These are phyloP conservation scores for Lagenidium sp. DNA, from an alignment of 352 stramenopile genomes.

Conservation along the genomic window DNA sequence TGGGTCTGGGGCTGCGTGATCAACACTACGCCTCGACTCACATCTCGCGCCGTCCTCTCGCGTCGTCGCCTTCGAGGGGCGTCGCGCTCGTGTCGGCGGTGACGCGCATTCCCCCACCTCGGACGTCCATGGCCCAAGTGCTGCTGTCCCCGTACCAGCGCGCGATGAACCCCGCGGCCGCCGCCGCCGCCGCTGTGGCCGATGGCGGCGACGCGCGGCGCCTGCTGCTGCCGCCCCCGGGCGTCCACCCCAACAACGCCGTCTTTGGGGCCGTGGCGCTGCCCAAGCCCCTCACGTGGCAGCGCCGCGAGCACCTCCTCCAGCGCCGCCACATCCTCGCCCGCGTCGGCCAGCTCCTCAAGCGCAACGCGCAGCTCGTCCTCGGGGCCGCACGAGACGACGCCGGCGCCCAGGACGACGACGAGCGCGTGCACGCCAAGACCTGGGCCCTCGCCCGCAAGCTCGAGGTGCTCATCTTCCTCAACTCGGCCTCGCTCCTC, in stretches of 20 bases:
- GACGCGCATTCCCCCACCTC: too few species aligned
- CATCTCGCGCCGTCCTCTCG: neutral
- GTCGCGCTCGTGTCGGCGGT: too few species aligned
- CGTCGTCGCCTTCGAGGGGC: neutral
- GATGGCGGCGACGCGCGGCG: conserved; percentile 2
- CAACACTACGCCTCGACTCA: neutral
- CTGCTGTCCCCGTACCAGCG: neutral
- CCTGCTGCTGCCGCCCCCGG: conserved; percentile 39
- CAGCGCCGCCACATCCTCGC: conserved; percentile 63
- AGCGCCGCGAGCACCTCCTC: conserved; percentile 57
- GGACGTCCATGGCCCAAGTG: too few species aligned
- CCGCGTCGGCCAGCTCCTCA: conserved; percentile 51
- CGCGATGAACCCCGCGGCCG: conserved; percentile 9
- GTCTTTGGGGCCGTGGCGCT: conserved; percentile 56
- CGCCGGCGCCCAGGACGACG: conserved; percentile 4
- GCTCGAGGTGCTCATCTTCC: conserved; percentile 75
- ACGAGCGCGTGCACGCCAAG: conserved; percentile 16
- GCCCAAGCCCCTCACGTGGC: conserved; percentile 78
- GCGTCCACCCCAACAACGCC: conserved; percentile 65
- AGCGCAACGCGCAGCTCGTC: conserved; percentile 41
- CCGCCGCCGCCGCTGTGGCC: conserved; percentile 1
- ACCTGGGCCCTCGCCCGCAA: conserved; percentile 73
- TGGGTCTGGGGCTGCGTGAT: too few species aligned
- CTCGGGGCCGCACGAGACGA: conserved; percentile 1
- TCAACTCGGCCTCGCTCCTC: conserved; percentile 72